Conservation (phyloP, 129 eudicot genomes). For the Helichrysum umbraculigerum region DNA sequence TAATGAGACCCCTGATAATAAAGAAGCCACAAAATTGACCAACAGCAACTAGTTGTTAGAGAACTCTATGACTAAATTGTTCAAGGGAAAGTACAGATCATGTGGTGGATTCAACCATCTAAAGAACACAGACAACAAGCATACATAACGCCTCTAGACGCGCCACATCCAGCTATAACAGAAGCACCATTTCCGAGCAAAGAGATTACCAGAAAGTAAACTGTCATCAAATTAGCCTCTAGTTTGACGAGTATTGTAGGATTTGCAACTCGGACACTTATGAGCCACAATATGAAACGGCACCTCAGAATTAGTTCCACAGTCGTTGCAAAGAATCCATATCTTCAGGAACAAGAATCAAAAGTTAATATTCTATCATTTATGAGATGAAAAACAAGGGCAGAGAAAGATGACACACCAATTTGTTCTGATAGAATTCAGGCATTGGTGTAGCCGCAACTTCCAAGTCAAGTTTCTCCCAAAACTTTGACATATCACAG, state of each 20-base stretch:
- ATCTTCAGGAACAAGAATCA: conserved; percentile 40
- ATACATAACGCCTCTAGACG: background rate
- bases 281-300: conserved; percentile 68
- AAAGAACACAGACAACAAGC: background rate
- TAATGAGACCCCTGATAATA: background rate
- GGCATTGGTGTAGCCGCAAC: conserved; percentile 91
- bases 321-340: conserved; percentile 87
- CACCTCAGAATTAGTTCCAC: conserved; percentile 64
- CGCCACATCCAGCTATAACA: background rate
- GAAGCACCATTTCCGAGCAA: background rate
- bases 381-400: conserved; percentile 13
- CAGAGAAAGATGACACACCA: conserved; percentile 38
- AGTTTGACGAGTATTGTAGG: conserved; percentile 83
- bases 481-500: conserved; percentile 80
- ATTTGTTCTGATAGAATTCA: conserved; percentile 50
- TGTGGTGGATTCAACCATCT: background rate
- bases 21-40: background rate
- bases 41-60: background rate
- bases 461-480: conserved; percentile 86
- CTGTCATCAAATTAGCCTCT: conserved; percentile 35
- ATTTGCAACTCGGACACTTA: conserved; percentile 83
- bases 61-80: background rate
- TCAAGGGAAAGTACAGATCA: background rate
- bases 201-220: background rate
- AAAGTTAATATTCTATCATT: conserved; percentile 6